Evolutionary conservation across 2,329 filamentous ascomycete species (phyloP).

Genomic region (Xylaria sp.): DNA sequence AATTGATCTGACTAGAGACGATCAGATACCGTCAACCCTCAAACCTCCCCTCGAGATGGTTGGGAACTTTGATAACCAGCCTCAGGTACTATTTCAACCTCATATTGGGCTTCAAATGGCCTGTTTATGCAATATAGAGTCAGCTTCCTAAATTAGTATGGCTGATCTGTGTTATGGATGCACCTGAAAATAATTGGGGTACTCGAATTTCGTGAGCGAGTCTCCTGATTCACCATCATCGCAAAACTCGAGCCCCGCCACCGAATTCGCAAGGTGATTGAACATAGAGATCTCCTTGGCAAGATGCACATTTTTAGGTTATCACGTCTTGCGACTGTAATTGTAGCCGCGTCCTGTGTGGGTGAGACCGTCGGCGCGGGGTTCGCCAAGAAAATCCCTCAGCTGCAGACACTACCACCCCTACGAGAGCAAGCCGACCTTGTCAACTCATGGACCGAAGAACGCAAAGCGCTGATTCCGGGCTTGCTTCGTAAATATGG

Average conservation of each 20-base stretch:
- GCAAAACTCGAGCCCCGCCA: background rate
- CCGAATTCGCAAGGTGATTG: background rate
- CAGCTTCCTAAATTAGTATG: slow-evolving; percentile 15
- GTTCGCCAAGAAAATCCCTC: slow-evolving; percentile 31
- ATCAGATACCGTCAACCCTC: too few species aligned
- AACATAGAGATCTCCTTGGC: background rate
- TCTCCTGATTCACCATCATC: background rate
- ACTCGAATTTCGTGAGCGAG: background rate
- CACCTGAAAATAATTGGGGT: slow-evolving; percentile 5
- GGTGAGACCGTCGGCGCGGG: background rate
- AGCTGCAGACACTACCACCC: slow-evolving; percentile 48
- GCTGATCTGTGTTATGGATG: too few species aligned
- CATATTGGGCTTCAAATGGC: background rate
- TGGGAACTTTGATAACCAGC: background rate
- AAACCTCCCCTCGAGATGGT: too few species aligned
- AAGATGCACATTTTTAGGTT: slow-evolving; percentile 17
- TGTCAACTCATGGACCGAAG: slow-evolving; percentile 51
- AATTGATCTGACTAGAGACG: too few species aligned
- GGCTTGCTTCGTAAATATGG: slow-evolving; percentile 50
- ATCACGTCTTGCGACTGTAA: slow-evolving; percentile 1
- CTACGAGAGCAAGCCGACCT: slow-evolving; percentile 51
- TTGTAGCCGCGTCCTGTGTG: slow-evolving; percentile 3
- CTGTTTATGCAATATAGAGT: background rate
- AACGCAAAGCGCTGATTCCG: slow-evolving; percentile 50
- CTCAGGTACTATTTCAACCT: background rate